Conservation (phyloP, 2,329 filamentous ascomycete genomes). For the Xylaria sp. region DNA sequence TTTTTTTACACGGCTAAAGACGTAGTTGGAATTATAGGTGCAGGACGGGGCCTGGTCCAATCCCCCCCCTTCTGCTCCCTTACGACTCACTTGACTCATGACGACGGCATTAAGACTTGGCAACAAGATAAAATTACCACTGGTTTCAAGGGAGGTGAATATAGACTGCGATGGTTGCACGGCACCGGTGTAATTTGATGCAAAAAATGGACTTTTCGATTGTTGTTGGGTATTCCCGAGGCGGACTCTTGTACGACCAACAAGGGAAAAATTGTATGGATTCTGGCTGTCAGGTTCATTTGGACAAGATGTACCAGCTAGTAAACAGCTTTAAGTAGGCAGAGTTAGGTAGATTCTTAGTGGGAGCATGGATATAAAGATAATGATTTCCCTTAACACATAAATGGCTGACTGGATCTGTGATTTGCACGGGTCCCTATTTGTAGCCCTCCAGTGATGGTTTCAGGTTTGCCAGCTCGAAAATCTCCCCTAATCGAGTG, state of each 20-base stretch:
- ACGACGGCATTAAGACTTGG: slow-evolving; percentile 50
- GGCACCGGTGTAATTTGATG: slow-evolving; percentile 50
- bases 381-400: slow-evolving; percentile 19
- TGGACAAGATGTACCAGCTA: slow-evolving; percentile 28
- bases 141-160: slow-evolving; percentile 45
- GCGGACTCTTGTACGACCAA: slow-evolving; percentile 38
- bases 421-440: neutral
- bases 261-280: slow-evolving; percentile 36
- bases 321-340: slow-evolving; percentile 20
- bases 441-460: neutral
- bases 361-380: slow-evolving; percentile 25
- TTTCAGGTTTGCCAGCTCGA: neutral
- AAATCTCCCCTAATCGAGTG: neutral
- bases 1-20: slow-evolving; percentile 46
- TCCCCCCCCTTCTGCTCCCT: slow-evolving; percentile 34
- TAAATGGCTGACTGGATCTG: neutral
- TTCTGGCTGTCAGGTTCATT: slow-evolving; percentile 31
- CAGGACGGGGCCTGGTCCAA: slow-evolving; percentile 41
- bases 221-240: slow-evolving; percentile 34
- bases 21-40: slow-evolving; percentile 40
- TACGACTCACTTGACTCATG: slow-evolving; percentile 49
- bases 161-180: slow-evolving; percentile 50
- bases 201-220: slow-evolving; percentile 40
- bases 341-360: slow-evolving; percentile 23
- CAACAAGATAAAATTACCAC: slow-evolving; percentile 49